Evolutionary conservation across 1,284 basidiomycete genomes (phyloP).

Genomic region (Ceratorhiza oryzae-sativae): DNA sequence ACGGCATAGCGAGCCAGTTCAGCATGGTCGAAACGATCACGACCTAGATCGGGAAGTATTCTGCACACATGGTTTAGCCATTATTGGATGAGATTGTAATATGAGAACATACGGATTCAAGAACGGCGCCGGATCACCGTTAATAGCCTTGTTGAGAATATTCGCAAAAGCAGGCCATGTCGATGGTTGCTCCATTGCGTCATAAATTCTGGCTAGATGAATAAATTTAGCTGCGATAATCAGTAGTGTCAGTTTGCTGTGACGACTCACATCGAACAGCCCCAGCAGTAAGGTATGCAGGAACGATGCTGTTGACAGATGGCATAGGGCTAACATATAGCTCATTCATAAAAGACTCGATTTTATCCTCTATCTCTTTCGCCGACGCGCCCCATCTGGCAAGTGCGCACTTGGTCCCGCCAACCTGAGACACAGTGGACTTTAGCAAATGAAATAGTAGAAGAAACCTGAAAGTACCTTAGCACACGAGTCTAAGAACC

Average conservation of each 20-base stretch:
- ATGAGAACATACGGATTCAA: constrained; percentile 10
- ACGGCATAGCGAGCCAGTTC: constrained; percentile 30
- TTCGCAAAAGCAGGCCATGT: constrained; percentile 11
- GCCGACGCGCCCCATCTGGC: constrained; percentile 30
- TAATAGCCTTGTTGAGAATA: constrained; percentile 8
- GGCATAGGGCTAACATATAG: constrained; percentile 19
- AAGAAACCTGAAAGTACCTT: no score
- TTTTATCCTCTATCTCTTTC: constrained; percentile 47
- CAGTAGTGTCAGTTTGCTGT: background rate
- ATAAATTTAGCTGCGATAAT: background rate
- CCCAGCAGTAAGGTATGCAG: constrained; percentile 45
- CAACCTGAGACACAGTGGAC: no score
- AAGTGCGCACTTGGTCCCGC: constrained; percentile 9
- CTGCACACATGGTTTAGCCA: background rate
- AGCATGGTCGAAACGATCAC: constrained; percentile 30
- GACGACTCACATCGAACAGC: constrained; percentile 14
- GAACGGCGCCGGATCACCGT: constrained; percentile 11
- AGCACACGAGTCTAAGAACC: constrained; percentile 37
- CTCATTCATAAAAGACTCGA: constrained; percentile 51
- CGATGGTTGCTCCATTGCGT: constrained; percentile 28
- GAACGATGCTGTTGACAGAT: constrained; percentile 36
- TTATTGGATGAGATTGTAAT: background rate
- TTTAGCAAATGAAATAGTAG: no score
- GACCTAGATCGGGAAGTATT: constrained; percentile 12
- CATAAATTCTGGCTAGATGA: constrained; percentile 20